Evolutionary conservation across 2,329 filamentous ascomycete species (phyloP).

Genomic region (Pseudogymnoascus sp.): DNA sequence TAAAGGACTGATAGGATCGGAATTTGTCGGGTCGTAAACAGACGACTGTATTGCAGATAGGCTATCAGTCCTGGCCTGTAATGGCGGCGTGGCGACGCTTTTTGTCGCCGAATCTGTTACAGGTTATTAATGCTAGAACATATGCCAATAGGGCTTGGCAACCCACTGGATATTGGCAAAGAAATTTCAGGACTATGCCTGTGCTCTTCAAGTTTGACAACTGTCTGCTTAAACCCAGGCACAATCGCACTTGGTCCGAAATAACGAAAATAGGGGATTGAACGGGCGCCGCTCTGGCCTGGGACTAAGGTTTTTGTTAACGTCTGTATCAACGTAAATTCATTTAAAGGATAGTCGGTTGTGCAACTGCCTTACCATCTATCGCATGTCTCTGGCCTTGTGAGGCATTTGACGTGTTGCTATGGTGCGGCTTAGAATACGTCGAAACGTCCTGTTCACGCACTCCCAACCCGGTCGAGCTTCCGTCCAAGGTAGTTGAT

Average conservation of each 20-base stretch:
- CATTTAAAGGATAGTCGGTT: not conserved
- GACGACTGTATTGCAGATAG: not conserved
- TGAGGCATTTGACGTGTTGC: not conserved
- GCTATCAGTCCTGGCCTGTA: not conserved
- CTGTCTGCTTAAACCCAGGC: conserved; percentile 89
- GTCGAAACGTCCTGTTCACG: not conserved
- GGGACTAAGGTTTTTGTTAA: not conserved
- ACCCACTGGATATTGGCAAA: not conserved
- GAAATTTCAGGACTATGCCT: not conserved
- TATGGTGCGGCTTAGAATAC: not conserved
- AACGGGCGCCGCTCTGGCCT: conserved; percentile 34
- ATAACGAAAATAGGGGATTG: conserved; percentile 83
- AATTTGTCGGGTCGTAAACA: conserved; percentile 51
- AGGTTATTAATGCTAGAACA: not conserved
- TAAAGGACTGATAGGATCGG: conserved; percentile 60
- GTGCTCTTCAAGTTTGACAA: conserved; percentile 51
- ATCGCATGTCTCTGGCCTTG: not conserved
- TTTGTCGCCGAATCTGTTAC: not conserved
- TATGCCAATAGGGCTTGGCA: not conserved
- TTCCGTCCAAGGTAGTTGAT: not conserved
- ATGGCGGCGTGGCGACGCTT: not conserved
- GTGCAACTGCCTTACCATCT: not conserved
- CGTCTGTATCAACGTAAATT: not conserved
- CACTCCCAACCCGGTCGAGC: not conserved
- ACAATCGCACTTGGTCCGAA: conserved; percentile 88